Base-by-base conservation (phyloP, 352 stramenopile species). In the Phytophthora idaei region DNA sequence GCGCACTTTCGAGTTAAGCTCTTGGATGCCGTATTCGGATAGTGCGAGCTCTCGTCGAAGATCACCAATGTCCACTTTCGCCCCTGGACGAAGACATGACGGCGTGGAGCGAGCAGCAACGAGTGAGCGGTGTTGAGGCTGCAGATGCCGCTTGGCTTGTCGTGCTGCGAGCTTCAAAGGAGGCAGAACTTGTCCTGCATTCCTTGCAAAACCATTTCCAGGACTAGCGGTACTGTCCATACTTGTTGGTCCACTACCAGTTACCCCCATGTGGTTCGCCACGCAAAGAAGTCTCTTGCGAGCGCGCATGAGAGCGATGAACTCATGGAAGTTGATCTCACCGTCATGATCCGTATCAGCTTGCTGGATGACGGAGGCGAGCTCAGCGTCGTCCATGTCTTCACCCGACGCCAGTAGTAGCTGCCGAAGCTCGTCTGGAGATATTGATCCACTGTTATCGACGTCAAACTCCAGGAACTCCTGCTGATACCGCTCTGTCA, bases 311-410 rank as follows among this genome's bases (percentile, higher is more conserved):
- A 96, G 76, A 3, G 53, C 77, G 21, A 94, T 81, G 42, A 90
- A 95, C 61, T 95, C 89, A 29, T 83, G 65, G 50, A 93, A 92
- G 49, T 95, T 72, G 61, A 96, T 92, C 54, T 85, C 76, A 8
- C 85, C 87, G 63, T 94, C 85, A 32, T 78, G 68, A 52, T 96
- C 78, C 14, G 74, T 78, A 61, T 95, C 85, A 0, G 87, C 87
- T 61, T 92, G 85, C 9, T 66, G 46, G 39, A 93, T 82, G 12
- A 93, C 79, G 0, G 67, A 69, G 8, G 77, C 65, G n/a, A 95
- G 78, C 63, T 95, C 87, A 0, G 74, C 72, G 15, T 91, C 87
- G 46, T 94, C 86, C 79, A 92, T 90, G 39, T 87, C 73, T 77
- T 94, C 84, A 7, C 85, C 89, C 2, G 87, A 76, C 0, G 77